A percentile compares a stretch with the other conserved stretches of the same genome.
These are phyloP conservation scores for Myriosclerotinia scirpicola DNA, from an alignment of 2,329 filamentous ascomycete species.

Conservation along the genomic window DNA sequence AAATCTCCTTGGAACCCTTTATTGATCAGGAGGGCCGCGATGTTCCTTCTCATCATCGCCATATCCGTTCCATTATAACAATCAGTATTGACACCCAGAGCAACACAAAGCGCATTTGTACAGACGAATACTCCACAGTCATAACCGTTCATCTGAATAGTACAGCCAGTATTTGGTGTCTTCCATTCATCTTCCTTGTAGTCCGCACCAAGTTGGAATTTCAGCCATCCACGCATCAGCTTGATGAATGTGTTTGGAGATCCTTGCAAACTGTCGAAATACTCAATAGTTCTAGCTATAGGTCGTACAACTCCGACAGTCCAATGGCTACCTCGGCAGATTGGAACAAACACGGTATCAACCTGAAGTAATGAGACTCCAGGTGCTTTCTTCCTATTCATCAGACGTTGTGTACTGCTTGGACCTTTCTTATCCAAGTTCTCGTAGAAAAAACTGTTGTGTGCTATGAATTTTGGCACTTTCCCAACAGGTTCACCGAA, in stretches of 20 bases:
- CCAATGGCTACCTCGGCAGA: conserved; percentile 68
- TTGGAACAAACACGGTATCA: conserved; percentile 68
- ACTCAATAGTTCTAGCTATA: conserved; percentile 58
- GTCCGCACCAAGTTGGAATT: conserved; percentile 54
- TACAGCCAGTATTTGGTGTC: conserved; percentile 48
- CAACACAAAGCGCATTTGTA: conserved; percentile 65
- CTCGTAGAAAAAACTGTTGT: conserved; percentile 67
- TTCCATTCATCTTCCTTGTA: conserved; percentile 63
- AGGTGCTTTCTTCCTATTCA: conserved; percentile 57
- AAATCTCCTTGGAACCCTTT: conserved; percentile 65
- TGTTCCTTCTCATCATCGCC: conserved; percentile 57
- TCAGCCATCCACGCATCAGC: conserved; percentile 55
- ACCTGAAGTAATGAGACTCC: conserved; percentile 63
- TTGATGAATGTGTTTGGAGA: conserved; percentile 43
- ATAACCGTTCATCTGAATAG: conserved; percentile 63
- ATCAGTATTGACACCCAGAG: conserved; percentile 43
- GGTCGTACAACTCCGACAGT: conserved; percentile 68
- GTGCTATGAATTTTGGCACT: conserved; percentile 60
- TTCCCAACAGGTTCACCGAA: conserved; percentile 43
- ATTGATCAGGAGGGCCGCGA: conserved; percentile 66
- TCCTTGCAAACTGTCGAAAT: conserved; percentile 65
- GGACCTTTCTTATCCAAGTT: conserved; percentile 52
- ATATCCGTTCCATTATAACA: conserved; percentile 56
- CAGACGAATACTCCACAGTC: conserved; percentile 80
- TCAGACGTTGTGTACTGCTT: conserved; percentile 52